These are phyloP conservation scores for Straminergon stramineum DNA, from an alignment of 225 moss, liverwort and hornwort species.

Conservation along the genomic window DNA sequence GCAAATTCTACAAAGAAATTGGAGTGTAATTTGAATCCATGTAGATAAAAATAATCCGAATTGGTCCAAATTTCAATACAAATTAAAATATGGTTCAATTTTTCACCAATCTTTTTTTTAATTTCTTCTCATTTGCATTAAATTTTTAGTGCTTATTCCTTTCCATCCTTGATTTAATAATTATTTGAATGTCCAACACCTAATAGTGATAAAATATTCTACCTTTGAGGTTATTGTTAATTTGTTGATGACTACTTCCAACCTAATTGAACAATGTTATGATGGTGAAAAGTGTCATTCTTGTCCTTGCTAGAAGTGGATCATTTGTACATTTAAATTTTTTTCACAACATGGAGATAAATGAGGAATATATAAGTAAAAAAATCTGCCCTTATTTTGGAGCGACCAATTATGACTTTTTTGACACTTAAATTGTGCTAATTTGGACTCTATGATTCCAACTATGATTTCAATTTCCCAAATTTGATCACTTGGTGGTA, in stretches of 20 bases:
- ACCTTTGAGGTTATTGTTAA: neutral
- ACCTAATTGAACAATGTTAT: neutral
- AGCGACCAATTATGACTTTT: neutral
- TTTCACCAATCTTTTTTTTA: neutral
- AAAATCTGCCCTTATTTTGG: rapidly evolving
- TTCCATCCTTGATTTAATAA: too few relatives aligned
- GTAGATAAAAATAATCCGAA: neutral
- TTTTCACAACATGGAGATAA: neutral
- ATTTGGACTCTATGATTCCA: neutral
- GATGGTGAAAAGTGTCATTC: neutral
- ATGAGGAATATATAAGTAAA: neutral
- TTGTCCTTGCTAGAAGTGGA: neutral
- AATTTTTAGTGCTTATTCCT: neutral
- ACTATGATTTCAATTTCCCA: neutral
- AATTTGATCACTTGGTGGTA: neutral
- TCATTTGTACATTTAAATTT: neutral
- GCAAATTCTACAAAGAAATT: neutral
- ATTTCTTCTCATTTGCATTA: neutral
- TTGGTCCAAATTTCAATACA: neutral
- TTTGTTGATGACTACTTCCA: neutral
- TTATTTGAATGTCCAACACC: neutral
- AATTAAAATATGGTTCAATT: neutral
- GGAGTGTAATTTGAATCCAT: neutral
- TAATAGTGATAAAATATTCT: neutral
- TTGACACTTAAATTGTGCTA: too few relatives aligned